Percentiles rank a stretch among this genome's conserved stretches.
Evolutionary conservation across 352 stramenopile genomes (phyloP).

Genomic region (Phytophthora europaea): DNA sequence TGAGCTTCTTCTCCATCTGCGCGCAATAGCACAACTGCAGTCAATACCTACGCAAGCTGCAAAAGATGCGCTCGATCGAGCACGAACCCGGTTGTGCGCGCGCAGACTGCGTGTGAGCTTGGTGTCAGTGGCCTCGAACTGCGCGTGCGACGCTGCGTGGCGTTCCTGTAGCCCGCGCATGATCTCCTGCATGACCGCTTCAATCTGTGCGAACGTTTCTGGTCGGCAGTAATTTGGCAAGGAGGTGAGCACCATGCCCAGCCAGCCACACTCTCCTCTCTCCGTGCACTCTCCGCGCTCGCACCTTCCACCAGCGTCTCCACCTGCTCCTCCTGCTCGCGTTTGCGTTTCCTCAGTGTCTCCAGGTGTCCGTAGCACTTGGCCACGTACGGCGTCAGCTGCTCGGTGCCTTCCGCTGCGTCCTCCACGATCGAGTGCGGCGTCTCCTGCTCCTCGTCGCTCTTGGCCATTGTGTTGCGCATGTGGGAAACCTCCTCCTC

Average conservation of each 20-base stretch:
- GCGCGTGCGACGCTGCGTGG: conserved; percentile 43
- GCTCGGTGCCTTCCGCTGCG: conserved; percentile 12
- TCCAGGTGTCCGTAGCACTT: conserved; percentile 53
- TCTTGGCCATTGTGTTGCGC: conserved; percentile 12
- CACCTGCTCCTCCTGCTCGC: conserved; percentile 64
- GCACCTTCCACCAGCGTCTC: conserved; percentile 63
- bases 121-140: conserved; percentile 45
- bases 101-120: conserved; percentile 39
- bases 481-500: conserved; percentile 21
- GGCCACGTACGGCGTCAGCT: conserved; percentile 52
- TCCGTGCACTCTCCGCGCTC: not conserved
- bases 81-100: conserved; percentile 48
- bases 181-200: conserved; percentile 54
- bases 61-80: not conserved
- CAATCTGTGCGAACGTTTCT: conserved; percentile 58
- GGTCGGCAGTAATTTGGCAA: not conserved
- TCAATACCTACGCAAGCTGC: not conserved
- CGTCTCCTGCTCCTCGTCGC: conserved; percentile 3
- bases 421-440: conserved; percentile 16
- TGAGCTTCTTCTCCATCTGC: conserved; percentile 65
- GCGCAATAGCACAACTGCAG: not conserved
- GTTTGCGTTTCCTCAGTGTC: conserved; percentile 61
- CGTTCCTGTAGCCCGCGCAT: conserved; percentile 48
- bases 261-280: not conserved
- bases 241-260: not conserved